Evolutionary conservation across 495 filamentous ascomycete genomes (phyloP).

Genomic region (Penicillium cosmopolitanum): DNA sequence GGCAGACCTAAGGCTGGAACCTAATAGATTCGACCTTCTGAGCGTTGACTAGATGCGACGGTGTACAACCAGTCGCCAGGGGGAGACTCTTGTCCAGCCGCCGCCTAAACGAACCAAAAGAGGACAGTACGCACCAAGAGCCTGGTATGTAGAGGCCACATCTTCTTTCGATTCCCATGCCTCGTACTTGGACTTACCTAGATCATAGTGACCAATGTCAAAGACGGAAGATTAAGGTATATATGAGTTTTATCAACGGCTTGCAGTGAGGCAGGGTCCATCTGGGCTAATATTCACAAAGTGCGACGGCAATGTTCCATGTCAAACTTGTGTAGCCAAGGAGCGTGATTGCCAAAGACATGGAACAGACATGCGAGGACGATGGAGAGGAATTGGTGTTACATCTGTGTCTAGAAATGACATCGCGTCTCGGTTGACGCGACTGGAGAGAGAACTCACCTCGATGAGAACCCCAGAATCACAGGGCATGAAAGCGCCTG

Average conservation of each 20-base stretch:
- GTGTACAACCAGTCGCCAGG: not conserved
- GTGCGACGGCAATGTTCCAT: slow-evolving; percentile 32
- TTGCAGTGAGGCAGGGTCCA: not conserved
- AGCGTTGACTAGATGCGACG: not conserved
- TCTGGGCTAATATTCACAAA: slow-evolving; percentile 5
- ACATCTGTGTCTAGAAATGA: slow-evolving; percentile 1
- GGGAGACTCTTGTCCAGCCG: not conserved
- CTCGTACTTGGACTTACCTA: not conserved
- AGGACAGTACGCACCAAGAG: slow-evolving; percentile 31
- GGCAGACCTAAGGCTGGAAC: not conserved
- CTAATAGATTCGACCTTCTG: not conserved
- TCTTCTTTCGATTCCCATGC: not conserved
- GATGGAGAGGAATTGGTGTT: slow-evolving; percentile 8
- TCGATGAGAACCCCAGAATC: slow-evolving; percentile 1
- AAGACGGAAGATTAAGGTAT: slow-evolving; percentile 31
- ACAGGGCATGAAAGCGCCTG: not conserved
- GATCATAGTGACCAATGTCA: slow-evolving; percentile 26
- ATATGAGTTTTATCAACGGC: not conserved
- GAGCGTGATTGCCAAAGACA: slow-evolving; percentile 17
- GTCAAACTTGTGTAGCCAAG: slow-evolving; percentile 21
- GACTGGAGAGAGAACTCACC: slow-evolving; percentile 17
- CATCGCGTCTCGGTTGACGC: slow-evolving; percentile 11
- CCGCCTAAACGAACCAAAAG: slow-evolving; percentile 21
- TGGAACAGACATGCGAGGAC: slow-evolving; percentile 31
- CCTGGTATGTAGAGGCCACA: slow-evolving; percentile 22